phyloP scores from a whole-genome alignment of 2,329 filamentous ascomycete species.

The Aspergillus niger region DNA sequence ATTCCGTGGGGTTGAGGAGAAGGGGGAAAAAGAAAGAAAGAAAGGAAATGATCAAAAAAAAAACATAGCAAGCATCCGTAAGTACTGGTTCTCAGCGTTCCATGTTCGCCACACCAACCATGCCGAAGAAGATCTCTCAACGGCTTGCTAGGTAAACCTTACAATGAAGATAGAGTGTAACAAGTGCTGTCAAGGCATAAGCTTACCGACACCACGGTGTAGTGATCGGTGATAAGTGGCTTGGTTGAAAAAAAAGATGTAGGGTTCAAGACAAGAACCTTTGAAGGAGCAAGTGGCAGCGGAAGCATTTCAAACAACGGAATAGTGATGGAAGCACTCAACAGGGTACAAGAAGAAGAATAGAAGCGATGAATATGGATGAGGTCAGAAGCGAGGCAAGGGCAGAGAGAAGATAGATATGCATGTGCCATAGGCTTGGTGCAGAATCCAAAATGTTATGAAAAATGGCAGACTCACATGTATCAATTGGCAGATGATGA shows the following conservation, averaged over 20 bases:
- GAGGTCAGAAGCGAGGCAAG: background rate
- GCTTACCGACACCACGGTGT: background rate
- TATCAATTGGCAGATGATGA: conserved; percentile 20
- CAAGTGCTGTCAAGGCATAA: background rate
- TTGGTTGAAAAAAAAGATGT: background rate
- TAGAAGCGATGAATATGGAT: background rate
- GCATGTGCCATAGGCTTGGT: background rate
- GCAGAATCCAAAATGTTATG: background rate
- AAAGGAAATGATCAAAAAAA: conserved; percentile 10
- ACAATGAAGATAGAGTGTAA: background rate
- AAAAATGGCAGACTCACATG: conserved; percentile 21
- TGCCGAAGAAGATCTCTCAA: background rate
- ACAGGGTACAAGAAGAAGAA: background rate
- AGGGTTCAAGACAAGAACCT: background rate
- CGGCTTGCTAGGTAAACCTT: background rate
- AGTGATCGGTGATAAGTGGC: background rate
- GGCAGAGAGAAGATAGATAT: background rate
- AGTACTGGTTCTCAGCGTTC: conserved; percentile 15
- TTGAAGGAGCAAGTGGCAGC: background rate
- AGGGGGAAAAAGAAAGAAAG: background rate
- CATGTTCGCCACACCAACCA: background rate
- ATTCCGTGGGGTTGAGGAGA: background rate
- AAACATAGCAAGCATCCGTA: conserved; percentile 14
- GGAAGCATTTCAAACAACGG: background rate
- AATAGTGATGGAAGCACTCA: background rate